Conservation (phyloP, 805 yeast species). For the Yamadazyma sp. region DNA sequence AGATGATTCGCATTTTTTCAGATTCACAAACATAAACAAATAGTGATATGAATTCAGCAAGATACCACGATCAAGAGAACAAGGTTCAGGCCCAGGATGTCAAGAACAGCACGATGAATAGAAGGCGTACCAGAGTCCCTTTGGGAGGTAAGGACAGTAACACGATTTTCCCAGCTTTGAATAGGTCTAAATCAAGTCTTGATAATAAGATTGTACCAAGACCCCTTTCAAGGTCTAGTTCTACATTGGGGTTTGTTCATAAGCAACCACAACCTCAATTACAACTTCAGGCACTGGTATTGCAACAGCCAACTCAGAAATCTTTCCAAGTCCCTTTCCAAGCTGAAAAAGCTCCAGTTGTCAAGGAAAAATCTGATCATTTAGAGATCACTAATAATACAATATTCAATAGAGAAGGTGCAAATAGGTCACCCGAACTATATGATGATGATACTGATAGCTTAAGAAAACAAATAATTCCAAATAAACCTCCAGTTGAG, state of each 20-base stretch:
- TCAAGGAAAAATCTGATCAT: neutral
- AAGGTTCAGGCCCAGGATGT: neutral
- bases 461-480: slow-evolving; percentile 16
- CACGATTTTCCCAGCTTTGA: slow-evolving; percentile 23
- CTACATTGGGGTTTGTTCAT: slow-evolving; percentile 34
- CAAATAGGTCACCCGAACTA: slow-evolving; percentile 19
- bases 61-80: slow-evolving; percentile 7
- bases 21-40: neutral
- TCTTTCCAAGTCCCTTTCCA: neutral
- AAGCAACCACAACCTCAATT: slow-evolving; percentile 1
- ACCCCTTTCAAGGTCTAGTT: slow-evolving; percentile 30
- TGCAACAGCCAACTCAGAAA: neutral
- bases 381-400: slow-evolving; percentile 7
- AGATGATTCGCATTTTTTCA: too few species aligned
- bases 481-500: slow-evolving; percentile 1
- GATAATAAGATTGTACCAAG: slow-evolving; percentile 7
- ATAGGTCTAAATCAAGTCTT: slow-evolving; percentile 26
- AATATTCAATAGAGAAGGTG: slow-evolving; percentile 16
- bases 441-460: slow-evolving; percentile 24
- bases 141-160: slow-evolving; percentile 41
- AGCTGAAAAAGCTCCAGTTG: neutral
- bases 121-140: slow-evolving; percentile 24
- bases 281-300: neutral
- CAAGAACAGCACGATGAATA: neutral
- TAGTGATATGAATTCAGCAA: slow-evolving; percentile 2